Evolutionary conservation across 2,329 filamentous ascomycete genomes (phyloP).

Genomic region (Fusarium haematococcum): DNA sequence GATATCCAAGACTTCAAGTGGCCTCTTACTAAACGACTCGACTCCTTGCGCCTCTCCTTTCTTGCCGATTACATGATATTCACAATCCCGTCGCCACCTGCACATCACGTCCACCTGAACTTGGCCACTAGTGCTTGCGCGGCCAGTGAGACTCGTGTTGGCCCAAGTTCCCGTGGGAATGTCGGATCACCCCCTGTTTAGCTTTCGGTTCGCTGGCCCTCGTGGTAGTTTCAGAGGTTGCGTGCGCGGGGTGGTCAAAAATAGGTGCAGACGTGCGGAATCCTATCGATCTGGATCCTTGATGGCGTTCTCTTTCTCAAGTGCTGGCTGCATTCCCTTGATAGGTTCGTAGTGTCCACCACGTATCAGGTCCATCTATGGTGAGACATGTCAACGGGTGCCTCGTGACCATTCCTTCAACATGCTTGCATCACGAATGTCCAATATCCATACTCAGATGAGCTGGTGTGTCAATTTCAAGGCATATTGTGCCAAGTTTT

Average conservation of each 20-base stretch:
- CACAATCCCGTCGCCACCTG: background rate
- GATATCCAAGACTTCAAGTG: background rate
- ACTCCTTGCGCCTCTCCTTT: background rate
- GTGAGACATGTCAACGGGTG: constrained; percentile 15
- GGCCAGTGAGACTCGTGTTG: constrained; percentile 13
- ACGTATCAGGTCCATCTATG: constrained; percentile 1
- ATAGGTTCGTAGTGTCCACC: background rate
- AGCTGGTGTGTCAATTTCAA: constrained; percentile 16
- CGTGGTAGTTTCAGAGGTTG: background rate
- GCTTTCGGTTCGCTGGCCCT: constrained; percentile 8
- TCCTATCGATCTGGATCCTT: constrained; percentile 1
- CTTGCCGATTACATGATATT: background rate
- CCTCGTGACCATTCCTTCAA: background rate
- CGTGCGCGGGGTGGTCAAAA: background rate
- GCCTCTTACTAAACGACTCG: background rate
- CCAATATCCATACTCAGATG: constrained; percentile 2
- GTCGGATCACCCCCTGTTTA: constrained; percentile 16
- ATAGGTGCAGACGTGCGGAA: background rate
- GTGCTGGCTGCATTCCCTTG: background rate
- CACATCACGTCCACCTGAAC: background rate
- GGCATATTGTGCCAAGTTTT: constrained; percentile 8
- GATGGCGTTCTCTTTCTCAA: background rate
- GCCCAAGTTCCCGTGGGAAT: constrained; percentile 6
- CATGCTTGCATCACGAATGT: background rate
- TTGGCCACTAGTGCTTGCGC: constrained; percentile 18